Conservation (phyloP, 139 green algal species). For the Chloropicon primus region DNA sequence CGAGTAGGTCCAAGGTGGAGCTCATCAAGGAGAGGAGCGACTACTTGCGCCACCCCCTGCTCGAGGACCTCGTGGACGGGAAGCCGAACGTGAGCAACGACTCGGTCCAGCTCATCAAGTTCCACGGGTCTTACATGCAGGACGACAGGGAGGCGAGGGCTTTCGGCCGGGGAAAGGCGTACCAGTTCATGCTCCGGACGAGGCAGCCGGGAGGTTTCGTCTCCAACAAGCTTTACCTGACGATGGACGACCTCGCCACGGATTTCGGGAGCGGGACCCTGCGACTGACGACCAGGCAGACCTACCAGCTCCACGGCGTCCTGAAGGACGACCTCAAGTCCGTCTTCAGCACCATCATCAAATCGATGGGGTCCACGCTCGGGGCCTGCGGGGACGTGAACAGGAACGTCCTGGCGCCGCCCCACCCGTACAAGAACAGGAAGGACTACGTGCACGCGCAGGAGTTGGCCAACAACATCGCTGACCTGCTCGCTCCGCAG, state of each 20-base stretch:
- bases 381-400: constrained; percentile 95
- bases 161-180: constrained; percentile 82
- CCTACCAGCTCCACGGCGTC: constrained; percentile 91
- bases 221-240: constrained; percentile 88
- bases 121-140: constrained; percentile 90
- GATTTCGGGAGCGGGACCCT: constrained; percentile 96
- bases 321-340: constrained; percentile 97
- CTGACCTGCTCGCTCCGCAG: constrained; percentile 72
- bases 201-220: constrained; percentile 66
- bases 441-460: constrained; percentile 61
- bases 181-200: constrained; percentile 99
- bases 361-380: constrained; percentile 96
- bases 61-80: constrained; percentile 80
- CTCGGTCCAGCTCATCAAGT: constrained; percentile 97
- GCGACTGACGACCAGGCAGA: constrained; percentile 94
- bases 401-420: constrained; percentile 75
- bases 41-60: constrained; percentile 92
- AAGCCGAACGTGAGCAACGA: constrained; percentile 74
- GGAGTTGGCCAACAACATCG: constrained; percentile 52
- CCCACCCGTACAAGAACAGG: constrained; percentile 57
- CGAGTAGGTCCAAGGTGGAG: constrained; percentile 63
- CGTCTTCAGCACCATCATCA: constrained; percentile 89
- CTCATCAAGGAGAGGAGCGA: constrained; percentile 93
- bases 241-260: constrained; percentile 92
- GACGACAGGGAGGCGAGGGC: constrained; percentile 91